Conservation (phyloP, 1,139 yeast genomes). For the Williopsis jadinii region DNA sequence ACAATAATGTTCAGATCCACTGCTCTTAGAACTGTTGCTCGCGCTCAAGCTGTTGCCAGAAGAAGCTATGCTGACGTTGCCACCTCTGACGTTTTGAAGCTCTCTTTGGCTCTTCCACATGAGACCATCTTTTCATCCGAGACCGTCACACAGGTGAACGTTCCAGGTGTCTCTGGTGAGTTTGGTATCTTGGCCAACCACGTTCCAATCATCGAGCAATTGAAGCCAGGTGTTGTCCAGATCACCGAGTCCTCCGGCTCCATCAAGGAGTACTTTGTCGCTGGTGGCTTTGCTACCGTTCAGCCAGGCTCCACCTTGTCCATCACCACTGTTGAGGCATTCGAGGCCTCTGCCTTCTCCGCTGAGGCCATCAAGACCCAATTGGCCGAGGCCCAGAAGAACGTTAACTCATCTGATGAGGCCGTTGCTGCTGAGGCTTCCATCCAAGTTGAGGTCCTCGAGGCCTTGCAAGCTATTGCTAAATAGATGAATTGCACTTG, state of each 20-base stretch:
- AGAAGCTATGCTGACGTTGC: constrained; percentile 90
- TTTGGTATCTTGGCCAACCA: constrained; percentile 97
- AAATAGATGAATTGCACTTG: constrained; percentile 39
- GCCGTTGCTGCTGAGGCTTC: constrained; percentile 89
- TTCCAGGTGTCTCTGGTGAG: constrained; percentile 95
- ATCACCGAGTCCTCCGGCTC: constrained; percentile 74
- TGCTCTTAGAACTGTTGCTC: constrained; percentile 47
- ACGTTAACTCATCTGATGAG: constrained; percentile 79
- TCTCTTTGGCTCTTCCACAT: constrained; percentile 89
- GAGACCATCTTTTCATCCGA: constrained; percentile 35
- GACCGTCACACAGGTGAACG: constrained; percentile 74
- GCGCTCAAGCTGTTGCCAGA: constrained; percentile 54
- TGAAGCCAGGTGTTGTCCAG: constrained; percentile 94
- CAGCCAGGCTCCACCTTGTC: constrained; percentile 91
- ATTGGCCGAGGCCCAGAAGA: constrained; percentile 93
- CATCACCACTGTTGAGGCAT: constrained; percentile 94
- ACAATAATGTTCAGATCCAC: constrained; percentile 60
- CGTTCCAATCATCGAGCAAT: constrained; percentile 96
- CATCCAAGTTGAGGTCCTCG: constrained; percentile 92
- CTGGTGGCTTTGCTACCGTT: constrained; percentile 97
- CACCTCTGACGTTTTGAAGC: constrained; percentile 68
- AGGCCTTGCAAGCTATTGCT: constrained; percentile 82
- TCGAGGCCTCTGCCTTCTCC: constrained; percentile 85
- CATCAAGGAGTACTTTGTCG: constrained; percentile 75
- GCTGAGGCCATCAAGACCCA: constrained; percentile 72